These are phyloP conservation scores for Carex littledalei DNA, from an alignment of 176 grass and related monocot species.

Conservation along the genomic window DNA sequence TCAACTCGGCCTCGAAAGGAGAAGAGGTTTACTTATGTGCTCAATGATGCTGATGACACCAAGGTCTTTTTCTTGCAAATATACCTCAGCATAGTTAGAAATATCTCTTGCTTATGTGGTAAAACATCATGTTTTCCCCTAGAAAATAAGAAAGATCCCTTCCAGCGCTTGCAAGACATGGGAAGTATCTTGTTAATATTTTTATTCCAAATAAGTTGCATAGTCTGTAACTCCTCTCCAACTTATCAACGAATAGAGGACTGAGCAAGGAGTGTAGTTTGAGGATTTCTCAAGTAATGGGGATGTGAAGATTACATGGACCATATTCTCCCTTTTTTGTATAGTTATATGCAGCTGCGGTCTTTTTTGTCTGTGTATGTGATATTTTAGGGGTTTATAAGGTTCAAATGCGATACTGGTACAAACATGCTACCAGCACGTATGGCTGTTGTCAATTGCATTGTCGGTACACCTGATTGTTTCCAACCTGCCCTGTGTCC, in stretches of 20 bases:
- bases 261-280: neutral
- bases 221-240: neutral
- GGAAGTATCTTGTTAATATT: neutral
- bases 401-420: neutral
- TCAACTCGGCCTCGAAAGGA: conserved; percentile 92
- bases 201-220: neutral
- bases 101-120: neutral
- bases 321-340: neutral
- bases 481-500: neutral
- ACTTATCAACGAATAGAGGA: neutral
- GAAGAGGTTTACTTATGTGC: conserved; percentile 90
- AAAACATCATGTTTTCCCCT: neutral
- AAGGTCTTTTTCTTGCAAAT: conserved; percentile 45
- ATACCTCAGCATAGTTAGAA: neutral
- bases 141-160: neutral
- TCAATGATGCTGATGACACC: conserved; percentile 84
- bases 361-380: neutral
- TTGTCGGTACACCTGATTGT: neutral
- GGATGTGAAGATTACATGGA: neutral
- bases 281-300: neutral
- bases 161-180: neutral
- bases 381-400: neutral
- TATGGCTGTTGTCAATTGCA: neutral
- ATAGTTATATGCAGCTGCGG: neutral
- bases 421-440: neutral